A percentile compares a stretch with the other conserved stretches of the same genome.
Evolutionary conservation across 257 asterid genomes (phyloP).

Genomic region (Handroanthus guayacan): DNA sequence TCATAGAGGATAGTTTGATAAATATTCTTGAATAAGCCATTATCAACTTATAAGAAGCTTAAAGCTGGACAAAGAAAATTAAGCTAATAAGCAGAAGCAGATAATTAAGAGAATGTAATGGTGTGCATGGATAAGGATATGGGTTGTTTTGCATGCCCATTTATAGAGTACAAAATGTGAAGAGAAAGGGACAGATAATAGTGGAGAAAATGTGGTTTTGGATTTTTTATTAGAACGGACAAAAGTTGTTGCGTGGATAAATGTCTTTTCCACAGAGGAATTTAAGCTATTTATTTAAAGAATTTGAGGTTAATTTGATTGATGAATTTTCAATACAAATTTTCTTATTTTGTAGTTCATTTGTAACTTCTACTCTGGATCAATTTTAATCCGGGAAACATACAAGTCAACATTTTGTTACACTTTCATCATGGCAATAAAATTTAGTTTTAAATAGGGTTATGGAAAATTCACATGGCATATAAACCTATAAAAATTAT

Average conservation of each 20-base stretch:
- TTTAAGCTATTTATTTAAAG: background rate
- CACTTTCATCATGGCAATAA: too few species aligned
- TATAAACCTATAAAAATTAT: too few species aligned
- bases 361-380: too few species aligned
- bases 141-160: slow-evolving; percentile 36
- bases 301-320: background rate
- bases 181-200: slow-evolving; percentile 44
- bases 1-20: slow-evolving; percentile 23
- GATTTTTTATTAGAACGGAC: slow-evolving; percentile 45
- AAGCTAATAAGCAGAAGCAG: background rate
- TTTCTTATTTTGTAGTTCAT: too few species aligned
- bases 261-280: slow-evolving; percentile 32
- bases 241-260: slow-evolving; percentile 51
- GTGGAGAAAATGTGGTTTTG: slow-evolving; percentile 62
- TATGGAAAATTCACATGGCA: too few species aligned
- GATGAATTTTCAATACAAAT: too few species aligned
- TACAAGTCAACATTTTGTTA: too few species aligned
- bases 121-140: slow-evolving; percentile 45
- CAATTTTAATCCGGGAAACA: too few species aligned
- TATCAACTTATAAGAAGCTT: background rate
- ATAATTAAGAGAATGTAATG: background rate
- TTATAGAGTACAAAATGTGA: slow-evolving; percentile 40
- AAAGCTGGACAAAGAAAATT: background rate
- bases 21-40: slow-evolving; percentile 47
- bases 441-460: too few species aligned